phyloP scores from a whole-genome alignment of 345 rosid genomes.

The Citrus sinensis region DNA sequence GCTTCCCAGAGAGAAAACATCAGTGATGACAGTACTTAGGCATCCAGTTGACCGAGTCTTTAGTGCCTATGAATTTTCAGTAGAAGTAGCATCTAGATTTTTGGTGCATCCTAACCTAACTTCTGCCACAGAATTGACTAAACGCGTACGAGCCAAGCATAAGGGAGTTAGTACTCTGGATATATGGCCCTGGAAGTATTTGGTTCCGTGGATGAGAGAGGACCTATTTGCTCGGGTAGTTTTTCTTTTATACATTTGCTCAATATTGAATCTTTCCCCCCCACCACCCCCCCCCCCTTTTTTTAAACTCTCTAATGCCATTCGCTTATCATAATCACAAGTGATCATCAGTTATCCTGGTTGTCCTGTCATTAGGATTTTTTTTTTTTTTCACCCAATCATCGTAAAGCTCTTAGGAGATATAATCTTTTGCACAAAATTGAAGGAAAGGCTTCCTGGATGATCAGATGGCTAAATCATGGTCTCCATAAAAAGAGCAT shows the following conservation, averaged over 20 bases:
- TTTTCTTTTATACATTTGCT: conserved; percentile 9
- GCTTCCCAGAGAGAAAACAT: conserved; percentile 76
- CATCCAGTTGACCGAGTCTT: conserved; percentile 85
- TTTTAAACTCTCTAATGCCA: not conserved
- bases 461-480: not conserved
- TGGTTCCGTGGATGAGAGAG: conserved; percentile 99
- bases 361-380: not conserved
- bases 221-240: conserved; percentile 90
- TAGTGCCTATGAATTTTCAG: conserved; percentile 90
- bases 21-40: conserved; percentile 87
- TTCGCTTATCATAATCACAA: conserved; percentile 7
- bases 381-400: not conserved
- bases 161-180: conserved; percentile 84
- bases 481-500: not conserved
- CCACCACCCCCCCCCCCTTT: too few species aligned
- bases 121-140: conserved; percentile 65
- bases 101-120: conserved; percentile 93
- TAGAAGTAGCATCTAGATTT: conserved; percentile 97
- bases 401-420: not conserved
- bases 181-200: conserved; percentile 98
- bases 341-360: not conserved
- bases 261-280: not conserved
- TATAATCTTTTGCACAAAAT: not conserved
- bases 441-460: not conserved
- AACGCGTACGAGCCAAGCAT: conserved; percentile 53